Conservation (phyloP, 2,329 filamentous ascomycete species). For the Catunica adiposa region DNA sequence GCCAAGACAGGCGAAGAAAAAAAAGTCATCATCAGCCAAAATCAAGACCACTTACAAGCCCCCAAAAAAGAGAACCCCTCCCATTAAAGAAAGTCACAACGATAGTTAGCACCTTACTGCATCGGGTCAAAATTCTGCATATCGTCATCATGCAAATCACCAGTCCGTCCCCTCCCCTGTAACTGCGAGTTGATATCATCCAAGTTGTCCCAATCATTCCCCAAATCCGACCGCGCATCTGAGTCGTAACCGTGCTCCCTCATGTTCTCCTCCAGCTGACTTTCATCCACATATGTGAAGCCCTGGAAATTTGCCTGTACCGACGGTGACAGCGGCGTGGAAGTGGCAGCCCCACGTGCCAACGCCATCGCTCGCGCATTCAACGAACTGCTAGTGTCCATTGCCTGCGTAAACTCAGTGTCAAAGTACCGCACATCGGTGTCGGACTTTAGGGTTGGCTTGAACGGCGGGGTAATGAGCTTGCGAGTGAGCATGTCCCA, state of each 20-base stretch:
- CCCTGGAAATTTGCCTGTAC: constrained; percentile 97
- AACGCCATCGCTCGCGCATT: constrained; percentile 82
- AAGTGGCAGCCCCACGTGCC: constrained; percentile 70
- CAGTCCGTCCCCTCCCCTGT: constrained; percentile 44
- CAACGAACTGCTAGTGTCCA: constrained; percentile 71
- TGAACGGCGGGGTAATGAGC: constrained; percentile 89
- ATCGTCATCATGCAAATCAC: constrained; percentile 47
- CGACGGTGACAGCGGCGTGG: constrained; percentile 81
- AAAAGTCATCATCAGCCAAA: no score
- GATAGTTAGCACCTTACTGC: no score
- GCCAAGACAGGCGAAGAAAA: no score
- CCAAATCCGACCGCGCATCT: constrained; percentile 7
- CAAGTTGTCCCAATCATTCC: constrained; percentile 33
- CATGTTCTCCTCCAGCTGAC: constrained; percentile 79
- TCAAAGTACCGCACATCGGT: constrained; percentile 97
- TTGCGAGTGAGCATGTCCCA: constrained; percentile 82
- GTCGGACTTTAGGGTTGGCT: constrained; percentile 89
- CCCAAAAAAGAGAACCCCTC: no score
- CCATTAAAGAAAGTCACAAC: no score
- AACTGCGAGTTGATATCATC: constrained; percentile 31
- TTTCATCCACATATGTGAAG: constrained; percentile 98
- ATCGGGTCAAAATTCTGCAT: constrained; percentile 51
- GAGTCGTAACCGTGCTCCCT: constrained; percentile 29
- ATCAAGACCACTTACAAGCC: background rate
- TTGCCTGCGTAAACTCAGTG: constrained; percentile 89